Evolutionary conservation across 1,139 yeast genomes (phyloP).

Genomic region (Hansenula lynferdii): DNA sequence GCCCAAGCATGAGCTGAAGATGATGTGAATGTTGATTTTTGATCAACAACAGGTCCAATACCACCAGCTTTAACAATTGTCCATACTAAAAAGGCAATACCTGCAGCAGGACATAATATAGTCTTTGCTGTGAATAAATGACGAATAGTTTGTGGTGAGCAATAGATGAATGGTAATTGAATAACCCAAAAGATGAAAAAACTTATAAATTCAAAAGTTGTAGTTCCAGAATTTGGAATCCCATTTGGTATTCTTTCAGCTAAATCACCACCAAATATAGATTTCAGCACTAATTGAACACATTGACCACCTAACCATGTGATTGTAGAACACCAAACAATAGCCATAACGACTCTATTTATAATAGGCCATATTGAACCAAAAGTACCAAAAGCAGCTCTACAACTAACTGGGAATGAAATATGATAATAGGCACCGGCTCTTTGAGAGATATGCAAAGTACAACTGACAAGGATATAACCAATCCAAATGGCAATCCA

Average conservation of each 20-base stretch:
- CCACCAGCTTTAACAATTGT: slow-evolving; percentile 65
- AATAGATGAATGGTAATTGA: slow-evolving; percentile 76
- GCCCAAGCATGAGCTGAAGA: slow-evolving; percentile 27
- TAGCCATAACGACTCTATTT: slow-evolving; percentile 29
- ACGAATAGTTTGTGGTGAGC: slow-evolving; percentile 77
- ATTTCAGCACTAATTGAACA: slow-evolving; percentile 21
- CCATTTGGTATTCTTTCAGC: slow-evolving; percentile 41
- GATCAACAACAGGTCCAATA: slow-evolving; percentile 62
- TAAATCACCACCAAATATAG: slow-evolving; percentile 32
- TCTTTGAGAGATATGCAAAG: slow-evolving; percentile 61
- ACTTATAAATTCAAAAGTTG: slow-evolving; percentile 65
- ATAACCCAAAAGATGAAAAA: slow-evolving; percentile 78
- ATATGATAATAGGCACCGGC: slow-evolving; percentile 32
- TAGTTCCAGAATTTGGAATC: slow-evolving; percentile 49
- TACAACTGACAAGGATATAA: slow-evolving; percentile 53
- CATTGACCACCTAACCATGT: slow-evolving; percentile 74
- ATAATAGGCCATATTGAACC: slow-evolving; percentile 31
- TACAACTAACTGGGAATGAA: slow-evolving; percentile 26
- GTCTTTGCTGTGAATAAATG: slow-evolving; percentile 81
- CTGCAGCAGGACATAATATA: slow-evolving; percentile 72
- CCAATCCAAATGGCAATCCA: slow-evolving; percentile 86
- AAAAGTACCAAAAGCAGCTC: slow-evolving; percentile 26
- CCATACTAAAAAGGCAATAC: slow-evolving; percentile 77
- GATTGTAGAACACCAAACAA: slow-evolving; percentile 57
- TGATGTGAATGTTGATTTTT: slow-evolving; percentile 38